Conservation (phyloP, 352 stramenopile genomes). For the Phytopythium boreale region DNA sequence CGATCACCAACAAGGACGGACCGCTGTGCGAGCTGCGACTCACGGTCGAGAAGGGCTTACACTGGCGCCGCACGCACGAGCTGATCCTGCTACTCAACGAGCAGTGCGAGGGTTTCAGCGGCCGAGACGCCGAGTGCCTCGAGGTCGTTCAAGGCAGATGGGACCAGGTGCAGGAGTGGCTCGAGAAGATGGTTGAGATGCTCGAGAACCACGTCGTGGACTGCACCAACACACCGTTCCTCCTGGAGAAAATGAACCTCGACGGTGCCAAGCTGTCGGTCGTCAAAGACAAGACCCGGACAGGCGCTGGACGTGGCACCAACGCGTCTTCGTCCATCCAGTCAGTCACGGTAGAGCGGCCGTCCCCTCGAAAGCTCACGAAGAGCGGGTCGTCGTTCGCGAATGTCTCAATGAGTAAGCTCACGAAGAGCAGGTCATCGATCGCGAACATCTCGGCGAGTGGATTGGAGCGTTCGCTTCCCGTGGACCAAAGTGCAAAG, state of each 20-base stretch:
- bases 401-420: not conserved
- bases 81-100: conserved; percentile 62
- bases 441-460: not conserved
- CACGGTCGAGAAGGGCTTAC: conserved; percentile 62
- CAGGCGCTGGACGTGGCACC: not conserved
- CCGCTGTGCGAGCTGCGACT: conserved; percentile 60
- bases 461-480: not conserved
- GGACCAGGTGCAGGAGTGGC: conserved; percentile 63
- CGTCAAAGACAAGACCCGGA: conserved; percentile 1
- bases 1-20: conserved; percentile 55
- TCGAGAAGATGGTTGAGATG: conserved; percentile 61
- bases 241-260: conserved; percentile 68
- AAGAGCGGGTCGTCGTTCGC: conserved; percentile 2
- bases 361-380: conserved; percentile 1
- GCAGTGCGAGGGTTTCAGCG: conserved; percentile 67
- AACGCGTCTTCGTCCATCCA: not conserved
- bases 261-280: conserved; percentile 13
- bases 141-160: conserved; percentile 50
- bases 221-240: conserved; percentile 59
- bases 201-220: conserved; percentile 60
- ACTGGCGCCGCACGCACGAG: conserved; percentile 74
- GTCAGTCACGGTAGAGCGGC: not conserved
- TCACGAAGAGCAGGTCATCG: not conserved
- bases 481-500: not conserved
- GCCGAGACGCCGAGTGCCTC: conserved; percentile 47